Evolutionary conservation across 2,329 filamentous ascomycete genomes (phyloP).

Genomic region (Hypoxylon sp.): DNA sequence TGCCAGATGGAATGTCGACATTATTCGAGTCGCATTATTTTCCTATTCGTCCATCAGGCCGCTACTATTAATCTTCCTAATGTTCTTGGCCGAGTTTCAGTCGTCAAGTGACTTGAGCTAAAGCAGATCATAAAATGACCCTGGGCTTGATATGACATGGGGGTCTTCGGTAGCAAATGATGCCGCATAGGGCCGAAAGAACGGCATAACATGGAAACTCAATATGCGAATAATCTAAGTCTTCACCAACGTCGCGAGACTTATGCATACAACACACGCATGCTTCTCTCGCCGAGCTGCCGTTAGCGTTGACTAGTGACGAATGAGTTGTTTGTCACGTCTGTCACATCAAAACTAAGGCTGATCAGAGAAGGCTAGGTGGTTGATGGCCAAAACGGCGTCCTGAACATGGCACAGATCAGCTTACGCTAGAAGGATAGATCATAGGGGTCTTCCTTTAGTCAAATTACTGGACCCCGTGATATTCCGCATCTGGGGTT

Average conservation of each 20-base stretch:
- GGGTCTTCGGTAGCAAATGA: constrained; percentile 28
- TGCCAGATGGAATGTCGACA: constrained; percentile 7
- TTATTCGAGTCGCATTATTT: constrained; percentile 11
- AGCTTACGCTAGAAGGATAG: constrained; percentile 17
- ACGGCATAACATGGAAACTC: constrained; percentile 21
- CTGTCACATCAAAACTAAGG: background rate
- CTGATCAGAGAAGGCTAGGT: constrained; percentile 4
- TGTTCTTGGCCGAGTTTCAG: too few relatives aligned
- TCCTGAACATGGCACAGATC: constrained; percentile 4
- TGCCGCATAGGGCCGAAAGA: constrained; percentile 29
- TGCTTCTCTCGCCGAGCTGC: too few relatives aligned
- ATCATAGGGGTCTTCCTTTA: constrained; percentile 18
- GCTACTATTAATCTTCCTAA: constrained; percentile 14
- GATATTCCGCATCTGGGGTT: constrained; percentile 24
- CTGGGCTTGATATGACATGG: constrained; percentile 10
- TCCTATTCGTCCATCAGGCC: constrained; percentile 15
- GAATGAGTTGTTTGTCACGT: background rate
- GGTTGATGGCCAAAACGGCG: constrained; percentile 9
- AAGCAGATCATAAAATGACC: constrained; percentile 23
- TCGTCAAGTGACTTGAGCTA: constrained; percentile 27
- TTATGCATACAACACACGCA: background rate
- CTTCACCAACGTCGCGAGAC: constrained; percentile 6
- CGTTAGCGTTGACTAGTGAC: background rate
- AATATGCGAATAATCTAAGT: constrained; percentile 18
- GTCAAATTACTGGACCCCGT: constrained; percentile 29